These are phyloP conservation scores for Coemansia sp. DNA, from an alignment of 192 early-diverging fungal genomes.

Conservation along the genomic window DNA sequence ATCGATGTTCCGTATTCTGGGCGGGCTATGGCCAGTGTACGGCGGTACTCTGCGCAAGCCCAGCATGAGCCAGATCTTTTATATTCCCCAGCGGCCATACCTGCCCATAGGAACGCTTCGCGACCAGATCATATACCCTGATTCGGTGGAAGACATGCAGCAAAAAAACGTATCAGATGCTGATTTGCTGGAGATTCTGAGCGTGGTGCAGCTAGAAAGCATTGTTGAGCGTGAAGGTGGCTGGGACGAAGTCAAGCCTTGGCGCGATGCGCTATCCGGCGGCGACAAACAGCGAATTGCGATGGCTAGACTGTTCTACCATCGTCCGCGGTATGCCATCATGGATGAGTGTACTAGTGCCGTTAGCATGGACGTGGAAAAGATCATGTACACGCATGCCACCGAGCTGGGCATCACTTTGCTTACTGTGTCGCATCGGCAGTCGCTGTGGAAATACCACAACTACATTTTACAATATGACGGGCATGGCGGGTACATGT, in stretches of 20 bases:
- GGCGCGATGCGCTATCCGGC: conserved; percentile 92
- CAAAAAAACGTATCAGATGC: conserved; percentile 69
- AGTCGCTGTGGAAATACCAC: conserved; percentile 96
- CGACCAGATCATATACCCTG: conserved; percentile 97
- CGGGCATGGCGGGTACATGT: conserved; percentile 94
- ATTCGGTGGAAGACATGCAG: conserved; percentile 78
- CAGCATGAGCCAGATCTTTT: conserved; percentile 85
- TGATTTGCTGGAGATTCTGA: conserved; percentile 74
- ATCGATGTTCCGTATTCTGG: conserved; percentile 93
- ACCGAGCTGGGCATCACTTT: conserved; percentile 82
- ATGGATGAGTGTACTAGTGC: conserved; percentile 91
- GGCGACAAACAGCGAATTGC: conserved; percentile 96
- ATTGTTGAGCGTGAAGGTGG: conserved; percentile 91
- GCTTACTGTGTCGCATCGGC: conserved; percentile 93
- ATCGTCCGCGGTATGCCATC: conserved; percentile 91
- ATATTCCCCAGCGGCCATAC: conserved; percentile 99
- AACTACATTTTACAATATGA: conserved; percentile 93
- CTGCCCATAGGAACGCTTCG: conserved; percentile 89
- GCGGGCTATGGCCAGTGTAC: conserved; percentile 95
- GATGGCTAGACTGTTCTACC: conserved; percentile 97
- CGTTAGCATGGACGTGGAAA: conserved; percentile 94
- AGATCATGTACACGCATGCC: conserved; percentile 83
- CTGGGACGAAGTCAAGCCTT: conserved; percentile 81
- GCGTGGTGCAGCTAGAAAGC: conserved; percentile 76
- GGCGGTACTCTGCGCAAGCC: conserved; percentile 75